These are phyloP conservation scores for Cucurbita ficifolia DNA, from an alignment of 306 rosid species.

Conservation along the genomic window DNA sequence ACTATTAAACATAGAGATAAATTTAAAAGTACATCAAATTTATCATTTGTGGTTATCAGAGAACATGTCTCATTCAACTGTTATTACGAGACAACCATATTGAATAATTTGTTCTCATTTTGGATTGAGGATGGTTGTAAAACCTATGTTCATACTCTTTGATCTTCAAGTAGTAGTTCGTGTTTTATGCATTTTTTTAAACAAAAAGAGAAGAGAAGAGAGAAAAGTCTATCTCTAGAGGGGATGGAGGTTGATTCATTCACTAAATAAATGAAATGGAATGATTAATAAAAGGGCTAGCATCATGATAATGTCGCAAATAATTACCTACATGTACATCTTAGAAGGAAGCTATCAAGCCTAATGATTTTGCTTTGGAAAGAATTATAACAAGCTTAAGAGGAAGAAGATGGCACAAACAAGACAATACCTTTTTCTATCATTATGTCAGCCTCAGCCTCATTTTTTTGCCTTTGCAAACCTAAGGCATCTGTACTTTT, in stretches of 20 bases:
- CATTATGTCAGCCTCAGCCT: conserved; percentile 15
- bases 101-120: no score
- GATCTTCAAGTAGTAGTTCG: no score
- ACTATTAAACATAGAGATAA: no score
- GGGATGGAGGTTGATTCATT: neutral
- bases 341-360: neutral
- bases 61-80: no score
- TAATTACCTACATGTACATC: neutral
- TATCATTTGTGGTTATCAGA: no score
- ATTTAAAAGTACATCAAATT: no score
- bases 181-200: neutral
- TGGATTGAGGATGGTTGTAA: no score
- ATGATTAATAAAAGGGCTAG: neutral
- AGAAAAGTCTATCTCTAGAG: neutral
- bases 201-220: neutral
- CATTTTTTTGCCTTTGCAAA: conserved; percentile 90
- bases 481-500: conserved; percentile 90
- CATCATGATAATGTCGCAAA: neutral
- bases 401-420: neutral
- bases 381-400: neutral
- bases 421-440: no score
- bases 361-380: neutral
- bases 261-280: neutral
- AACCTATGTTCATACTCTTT: neutral
- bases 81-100: no score